These are phyloP conservation scores for Hymenoscyphus scutula DNA, from an alignment of 2,329 filamentous ascomycete genomes.

Conservation along the genomic window DNA sequence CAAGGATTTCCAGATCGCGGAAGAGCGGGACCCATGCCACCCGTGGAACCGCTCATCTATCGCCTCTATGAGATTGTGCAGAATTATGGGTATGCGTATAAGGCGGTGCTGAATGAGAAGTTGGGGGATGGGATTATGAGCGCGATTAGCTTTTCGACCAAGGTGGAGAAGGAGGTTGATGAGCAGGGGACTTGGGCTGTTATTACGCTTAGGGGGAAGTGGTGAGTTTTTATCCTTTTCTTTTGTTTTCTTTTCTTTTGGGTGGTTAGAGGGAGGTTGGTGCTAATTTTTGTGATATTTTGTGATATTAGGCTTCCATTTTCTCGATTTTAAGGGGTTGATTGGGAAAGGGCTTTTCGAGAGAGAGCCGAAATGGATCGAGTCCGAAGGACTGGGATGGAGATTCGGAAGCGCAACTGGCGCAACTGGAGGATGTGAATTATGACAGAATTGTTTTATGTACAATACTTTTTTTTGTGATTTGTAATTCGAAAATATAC, in stretches of 20 bases:
- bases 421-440: too few species aligned
- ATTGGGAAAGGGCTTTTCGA: too few species aligned
- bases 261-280: too few species aligned
- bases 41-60: conserved; percentile 84
- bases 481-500: too few species aligned
- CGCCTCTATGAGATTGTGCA: conserved; percentile 91
- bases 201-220: conserved; percentile 83
- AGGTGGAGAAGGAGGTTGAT: conserved; percentile 92
- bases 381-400: too few species aligned
- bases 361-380: too few species aligned
- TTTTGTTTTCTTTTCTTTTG: neutral
- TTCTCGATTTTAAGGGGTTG: too few species aligned
- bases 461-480: too few species aligned
- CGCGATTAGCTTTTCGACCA: conserved; percentile 85
- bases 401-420: too few species aligned
- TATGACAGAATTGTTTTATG: too few species aligned
- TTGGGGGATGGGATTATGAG: conserved; percentile 96
- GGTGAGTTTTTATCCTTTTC: conserved; percentile 54
- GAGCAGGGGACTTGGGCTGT: conserved; percentile 81
- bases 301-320: too few species aligned
- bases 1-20: conserved; percentile 79
- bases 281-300: too few species aligned
- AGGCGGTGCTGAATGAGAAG: conserved; percentile 94
- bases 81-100: conserved; percentile 96
- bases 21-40: conserved; percentile 75